phyloP scores from a whole-genome alignment of 352 stramenopile species.

The Pythium diclinum region DNA sequence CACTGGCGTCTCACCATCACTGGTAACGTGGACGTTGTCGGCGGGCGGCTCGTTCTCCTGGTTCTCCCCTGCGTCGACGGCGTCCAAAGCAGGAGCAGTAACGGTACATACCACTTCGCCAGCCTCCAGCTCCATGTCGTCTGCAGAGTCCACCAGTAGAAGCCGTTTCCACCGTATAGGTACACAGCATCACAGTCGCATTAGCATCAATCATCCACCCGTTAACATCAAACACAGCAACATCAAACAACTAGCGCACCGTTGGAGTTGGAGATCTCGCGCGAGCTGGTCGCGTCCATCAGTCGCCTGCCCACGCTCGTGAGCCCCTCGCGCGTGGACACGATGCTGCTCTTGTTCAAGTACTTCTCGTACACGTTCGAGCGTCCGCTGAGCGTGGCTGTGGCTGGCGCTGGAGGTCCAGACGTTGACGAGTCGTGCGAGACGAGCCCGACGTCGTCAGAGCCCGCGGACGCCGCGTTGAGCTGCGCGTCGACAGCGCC shows the following conservation, averaged over 20 bases:
- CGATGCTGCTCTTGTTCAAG: conserved; percentile 16
- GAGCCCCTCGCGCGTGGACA: background rate
- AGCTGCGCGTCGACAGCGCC: background rate
- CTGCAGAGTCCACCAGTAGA: background rate
- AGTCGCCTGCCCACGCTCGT: conserved; percentile 13
- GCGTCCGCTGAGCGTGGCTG: conserved; percentile 9
- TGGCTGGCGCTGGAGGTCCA: background rate
- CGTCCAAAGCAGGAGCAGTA: conserved; percentile 11
- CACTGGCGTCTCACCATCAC: background rate
- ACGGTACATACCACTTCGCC: conserved; percentile 26
- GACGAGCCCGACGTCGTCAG: background rate
- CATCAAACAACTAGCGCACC: conserved; percentile 7
- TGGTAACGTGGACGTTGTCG: background rate
- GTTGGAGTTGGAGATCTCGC: conserved; percentile 26
- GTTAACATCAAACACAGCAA: background rate
- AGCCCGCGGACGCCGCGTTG: conserved; percentile 2
- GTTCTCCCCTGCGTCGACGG: conserved; percentile 10
- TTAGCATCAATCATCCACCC: background rate
- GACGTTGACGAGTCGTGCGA: background rate
- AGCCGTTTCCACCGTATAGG: background rate
- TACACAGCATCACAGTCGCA: background rate
- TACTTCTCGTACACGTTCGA: conserved; percentile 21
- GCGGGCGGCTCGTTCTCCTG: conserved; percentile 17
- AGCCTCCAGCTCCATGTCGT: conserved; percentile 20
- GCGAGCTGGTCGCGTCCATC: background rate